Conservation (phyloP, 495 filamentous ascomycete species). For the Penicilliopsis zonata region DNA sequence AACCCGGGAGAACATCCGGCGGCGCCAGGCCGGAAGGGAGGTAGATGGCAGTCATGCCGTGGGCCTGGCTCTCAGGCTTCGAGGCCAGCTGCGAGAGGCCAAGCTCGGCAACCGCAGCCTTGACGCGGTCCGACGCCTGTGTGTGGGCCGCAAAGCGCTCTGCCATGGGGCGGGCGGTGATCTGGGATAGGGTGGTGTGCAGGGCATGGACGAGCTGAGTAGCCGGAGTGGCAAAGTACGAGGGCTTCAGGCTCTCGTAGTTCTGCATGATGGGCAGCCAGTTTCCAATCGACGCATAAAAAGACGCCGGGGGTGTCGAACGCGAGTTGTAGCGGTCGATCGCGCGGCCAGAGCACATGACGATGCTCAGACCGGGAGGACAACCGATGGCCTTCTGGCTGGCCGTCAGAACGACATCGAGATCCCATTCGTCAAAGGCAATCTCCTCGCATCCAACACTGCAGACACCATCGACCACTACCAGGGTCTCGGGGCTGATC, state of each 20-base stretch:
- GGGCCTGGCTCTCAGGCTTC: constrained; percentile 81
- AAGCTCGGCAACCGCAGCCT: constrained; percentile 63
- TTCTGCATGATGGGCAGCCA: constrained; percentile 99
- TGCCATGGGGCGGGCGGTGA: constrained; percentile 61
- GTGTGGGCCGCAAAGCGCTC: constrained; percentile 74
- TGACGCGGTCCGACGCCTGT: constrained; percentile 65
- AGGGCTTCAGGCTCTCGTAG: constrained; percentile 93
- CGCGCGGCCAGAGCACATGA: constrained; percentile 85
- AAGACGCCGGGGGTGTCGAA: constrained; percentile 67
- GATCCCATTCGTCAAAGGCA: constrained; percentile 83
- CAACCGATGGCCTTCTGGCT: constrained; percentile 94
- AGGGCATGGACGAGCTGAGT: constrained; percentile 91
- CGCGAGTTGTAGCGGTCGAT: constrained; percentile 68
- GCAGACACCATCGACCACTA: constrained; percentile 94
- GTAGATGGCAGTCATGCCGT: constrained; percentile 96
- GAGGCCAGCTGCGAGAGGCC: constrained; percentile 77
- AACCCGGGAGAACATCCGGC: constrained; percentile 70
- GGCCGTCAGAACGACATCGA: constrained; percentile 88
- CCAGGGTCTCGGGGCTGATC: constrained; percentile 79
- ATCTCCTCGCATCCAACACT: constrained; percentile 94
- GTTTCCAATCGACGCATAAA: constrained; percentile 93
- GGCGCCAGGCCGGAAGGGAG: constrained; percentile 73
- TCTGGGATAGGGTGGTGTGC: constrained; percentile 83
- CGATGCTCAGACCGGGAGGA: constrained; percentile 83
- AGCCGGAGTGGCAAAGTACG: constrained; percentile 93